These are phyloP conservation scores for Colletotrichum tropicale DNA, from an alignment of 2,329 filamentous ascomycete species.

Conservation along the genomic window DNA sequence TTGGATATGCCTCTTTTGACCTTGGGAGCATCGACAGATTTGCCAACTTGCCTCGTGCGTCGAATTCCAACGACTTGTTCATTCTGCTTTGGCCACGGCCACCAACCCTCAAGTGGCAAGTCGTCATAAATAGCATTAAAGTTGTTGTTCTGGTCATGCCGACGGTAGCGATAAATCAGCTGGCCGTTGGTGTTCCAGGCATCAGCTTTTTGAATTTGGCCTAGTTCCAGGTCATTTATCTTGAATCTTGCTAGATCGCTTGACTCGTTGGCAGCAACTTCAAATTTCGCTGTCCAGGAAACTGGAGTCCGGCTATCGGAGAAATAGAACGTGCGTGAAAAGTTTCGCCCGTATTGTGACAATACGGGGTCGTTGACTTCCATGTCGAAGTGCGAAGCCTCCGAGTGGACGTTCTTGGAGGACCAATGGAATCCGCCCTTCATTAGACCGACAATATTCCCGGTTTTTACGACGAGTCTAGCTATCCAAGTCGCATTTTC, in stretches of 20 bases:
- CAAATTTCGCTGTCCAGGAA: background rate
- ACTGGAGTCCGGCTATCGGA: background rate
- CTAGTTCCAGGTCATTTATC: background rate
- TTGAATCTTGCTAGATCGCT: background rate
- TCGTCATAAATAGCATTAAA: constrained; percentile 3
- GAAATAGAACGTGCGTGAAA: background rate
- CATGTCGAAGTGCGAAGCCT: background rate
- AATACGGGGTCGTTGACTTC: background rate
- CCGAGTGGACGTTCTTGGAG: background rate
- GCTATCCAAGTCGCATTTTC: background rate
- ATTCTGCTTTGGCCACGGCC: constrained; percentile 4
- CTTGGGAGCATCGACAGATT: background rate
- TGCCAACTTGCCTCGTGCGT: background rate
- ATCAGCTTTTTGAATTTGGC: background rate
- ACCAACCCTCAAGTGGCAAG: constrained; percentile 8
- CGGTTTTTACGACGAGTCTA: background rate
- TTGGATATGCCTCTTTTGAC: background rate
- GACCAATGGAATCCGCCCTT: background rate
- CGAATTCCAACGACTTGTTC: background rate
- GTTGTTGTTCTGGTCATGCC: background rate
- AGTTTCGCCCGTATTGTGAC: fast-evolving
- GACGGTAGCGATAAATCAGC: background rate
- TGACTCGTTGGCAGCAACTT: background rate
- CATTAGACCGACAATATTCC: background rate
- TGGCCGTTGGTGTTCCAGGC: background rate